A percentile compares a stretch with the other conserved stretches of the same genome.
phyloP scores from a whole-genome alignment of 75 land plant genomes.

The Sequoiadendron giganteum region DNA sequence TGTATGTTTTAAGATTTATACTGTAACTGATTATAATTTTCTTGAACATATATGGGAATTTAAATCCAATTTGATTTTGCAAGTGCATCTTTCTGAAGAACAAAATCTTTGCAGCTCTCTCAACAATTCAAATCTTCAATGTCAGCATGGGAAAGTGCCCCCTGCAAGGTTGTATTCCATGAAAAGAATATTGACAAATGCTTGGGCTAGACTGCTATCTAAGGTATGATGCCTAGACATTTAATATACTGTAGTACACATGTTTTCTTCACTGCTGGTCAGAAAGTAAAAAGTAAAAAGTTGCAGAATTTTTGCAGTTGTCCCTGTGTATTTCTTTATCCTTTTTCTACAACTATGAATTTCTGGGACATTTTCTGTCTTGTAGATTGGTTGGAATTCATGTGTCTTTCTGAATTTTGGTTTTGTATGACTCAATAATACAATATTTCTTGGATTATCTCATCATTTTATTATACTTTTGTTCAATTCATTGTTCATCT shows the following conservation, averaged over 20 bases:
- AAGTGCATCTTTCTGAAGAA: not conserved
- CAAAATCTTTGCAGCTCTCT: conserved; percentile 44
- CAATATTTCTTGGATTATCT: no score
- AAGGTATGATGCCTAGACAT: conserved; percentile 52
- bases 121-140: conserved; percentile 66
- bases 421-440: not conserved
- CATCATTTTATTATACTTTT: no score
- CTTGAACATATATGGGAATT: not conserved
- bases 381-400: not conserved
- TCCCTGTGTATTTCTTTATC: not conserved
- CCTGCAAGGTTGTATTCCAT: conserved; percentile 52
- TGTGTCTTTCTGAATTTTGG: not conserved
- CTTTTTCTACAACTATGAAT: not conserved
- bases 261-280: not conserved
- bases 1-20: not conserved
- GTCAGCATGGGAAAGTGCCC: conserved; percentile 77
- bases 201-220: conserved; percentile 64
- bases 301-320: not conserved
- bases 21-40: not conserved
- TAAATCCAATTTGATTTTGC: not conserved
- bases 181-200: conserved; percentile 72
- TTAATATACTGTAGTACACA: not conserved
- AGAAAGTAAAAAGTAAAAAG: not conserved
- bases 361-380: not conserved
- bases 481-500: not conserved